Conservation (phyloP, 257 asterid genomes). For the Solanum microdontum region DNA sequence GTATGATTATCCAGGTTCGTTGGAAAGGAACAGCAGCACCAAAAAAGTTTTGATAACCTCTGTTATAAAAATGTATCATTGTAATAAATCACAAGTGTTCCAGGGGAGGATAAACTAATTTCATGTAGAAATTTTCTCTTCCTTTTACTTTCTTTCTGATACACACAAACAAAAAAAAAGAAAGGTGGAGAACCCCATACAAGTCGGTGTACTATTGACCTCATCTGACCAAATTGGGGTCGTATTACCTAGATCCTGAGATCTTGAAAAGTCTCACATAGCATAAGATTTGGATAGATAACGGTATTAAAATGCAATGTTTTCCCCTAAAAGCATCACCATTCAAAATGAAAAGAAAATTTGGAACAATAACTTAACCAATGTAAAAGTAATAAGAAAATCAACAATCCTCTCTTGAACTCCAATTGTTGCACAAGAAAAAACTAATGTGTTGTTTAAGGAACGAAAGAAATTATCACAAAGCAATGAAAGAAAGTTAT, state of each 20-base stretch:
- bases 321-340: background rate
- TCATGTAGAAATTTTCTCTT: background rate
- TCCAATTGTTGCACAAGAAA: background rate
- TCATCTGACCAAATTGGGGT: background rate
- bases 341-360: background rate
- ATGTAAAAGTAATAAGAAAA: background rate
- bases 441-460: background rate
- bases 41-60: background rate
- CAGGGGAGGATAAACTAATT: background rate
- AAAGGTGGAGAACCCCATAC: background rate
- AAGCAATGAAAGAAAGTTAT: background rate
- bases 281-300: background rate
- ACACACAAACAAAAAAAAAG: background rate
- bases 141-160: background rate
- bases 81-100: background rate
- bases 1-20: background rate
- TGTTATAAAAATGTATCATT: background rate
- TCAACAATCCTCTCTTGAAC: background rate
- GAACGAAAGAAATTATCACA: background rate
- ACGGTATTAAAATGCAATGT: background rate
- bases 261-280: background rate
- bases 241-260: background rate
- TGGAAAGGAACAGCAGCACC: background rate
- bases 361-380: background rate
- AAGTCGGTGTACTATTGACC: background rate